A percentile compares a stretch with the other conserved stretches of the same genome.
Evolutionary conservation across 1,139 yeast genomes (phyloP).

Genomic region (Nakaseomyces nivariensis): DNA sequence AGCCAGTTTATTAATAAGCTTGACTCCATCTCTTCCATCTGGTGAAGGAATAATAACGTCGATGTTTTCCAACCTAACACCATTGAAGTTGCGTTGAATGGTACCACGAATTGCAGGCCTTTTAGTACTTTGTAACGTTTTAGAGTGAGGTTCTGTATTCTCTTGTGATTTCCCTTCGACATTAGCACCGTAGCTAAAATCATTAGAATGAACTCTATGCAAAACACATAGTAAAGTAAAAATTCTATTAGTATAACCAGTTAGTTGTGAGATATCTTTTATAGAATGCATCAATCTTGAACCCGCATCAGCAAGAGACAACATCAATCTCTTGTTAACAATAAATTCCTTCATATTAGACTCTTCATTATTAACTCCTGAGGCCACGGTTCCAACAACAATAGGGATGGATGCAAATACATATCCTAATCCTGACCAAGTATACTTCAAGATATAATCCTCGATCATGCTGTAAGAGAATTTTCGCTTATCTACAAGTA

Average conservation of each 20-base stretch:
- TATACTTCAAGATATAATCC: slow-evolving; percentile 78
- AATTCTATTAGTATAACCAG: slow-evolving; percentile 85
- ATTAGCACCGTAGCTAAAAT: slow-evolving; percentile 49
- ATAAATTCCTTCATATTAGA: slow-evolving; percentile 79
- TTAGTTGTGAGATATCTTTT: slow-evolving; percentile 82
- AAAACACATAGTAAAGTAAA: slow-evolving; percentile 64
- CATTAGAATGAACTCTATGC: slow-evolving; percentile 71
- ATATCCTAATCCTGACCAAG: slow-evolving; percentile 94
- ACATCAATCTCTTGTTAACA: slow-evolving; percentile 81
- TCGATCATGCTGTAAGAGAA: slow-evolving; percentile 64
- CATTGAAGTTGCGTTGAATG: slow-evolving; percentile 66
- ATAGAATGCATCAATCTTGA: slow-evolving; percentile 93
- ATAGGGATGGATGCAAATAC: slow-evolving; percentile 86
- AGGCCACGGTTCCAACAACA: slow-evolving; percentile 36
- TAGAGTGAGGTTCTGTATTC: background rate
- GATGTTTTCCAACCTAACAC: slow-evolving; percentile 71
- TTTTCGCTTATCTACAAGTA: slow-evolving; percentile 36
- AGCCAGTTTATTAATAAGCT: slow-evolving; percentile 50
- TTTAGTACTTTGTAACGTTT: background rate
- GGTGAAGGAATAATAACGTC: slow-evolving; percentile 71
- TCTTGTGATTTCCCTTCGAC: slow-evolving; percentile 4
- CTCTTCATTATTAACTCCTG: slow-evolving; percentile 32
- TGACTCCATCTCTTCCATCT: slow-evolving; percentile 45
- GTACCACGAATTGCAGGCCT: slow-evolving; percentile 47
- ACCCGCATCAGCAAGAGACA: slow-evolving; percentile 91